These are phyloP conservation scores for Kazachstania kunashirensis DNA, from an alignment of 805 yeast species.

Conservation along the genomic window DNA sequence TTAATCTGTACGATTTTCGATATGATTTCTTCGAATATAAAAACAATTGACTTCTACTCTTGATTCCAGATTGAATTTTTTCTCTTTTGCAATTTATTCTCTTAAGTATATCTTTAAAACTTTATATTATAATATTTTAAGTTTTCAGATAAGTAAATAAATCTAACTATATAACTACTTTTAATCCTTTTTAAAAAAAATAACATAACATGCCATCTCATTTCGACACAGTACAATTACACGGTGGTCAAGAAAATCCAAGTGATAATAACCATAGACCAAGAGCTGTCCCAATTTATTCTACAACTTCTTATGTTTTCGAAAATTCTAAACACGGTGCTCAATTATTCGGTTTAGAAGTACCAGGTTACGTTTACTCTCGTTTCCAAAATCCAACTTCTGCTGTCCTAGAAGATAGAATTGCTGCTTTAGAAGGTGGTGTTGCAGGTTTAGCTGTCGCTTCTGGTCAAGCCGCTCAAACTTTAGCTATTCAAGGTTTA, in stretches of 20 bases:
- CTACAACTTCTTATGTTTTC: slow-evolving; percentile 83
- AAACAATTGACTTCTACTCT: too few relatives aligned
- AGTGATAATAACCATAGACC: slow-evolving; percentile 51
- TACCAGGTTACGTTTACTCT: slow-evolving; percentile 79
- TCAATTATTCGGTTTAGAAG: slow-evolving; percentile 73
- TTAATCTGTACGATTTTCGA: too few relatives aligned
- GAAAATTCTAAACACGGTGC: slow-evolving; percentile 88
- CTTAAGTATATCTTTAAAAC: too few relatives aligned
- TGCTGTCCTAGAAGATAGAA: slow-evolving; percentile 82
- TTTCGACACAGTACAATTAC: slow-evolving; percentile 86
- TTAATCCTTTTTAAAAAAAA: too few relatives aligned
- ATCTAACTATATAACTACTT: too few relatives aligned
- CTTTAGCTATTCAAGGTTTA: slow-evolving; percentile 69
- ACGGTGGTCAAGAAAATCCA: slow-evolving; percentile 82
- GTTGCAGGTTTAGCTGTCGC: slow-evolving; percentile 80
- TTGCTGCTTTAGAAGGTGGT: slow-evolving; percentile 90
- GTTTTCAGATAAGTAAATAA: too few relatives aligned
- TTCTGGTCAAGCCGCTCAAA: slow-evolving; percentile 97
- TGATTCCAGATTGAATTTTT: too few relatives aligned
- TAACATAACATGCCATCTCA: slow-evolving; percentile 41
- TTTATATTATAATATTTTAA: too few relatives aligned
- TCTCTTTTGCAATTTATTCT: too few relatives aligned
- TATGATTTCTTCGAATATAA: too few relatives aligned
- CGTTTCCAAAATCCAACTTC: slow-evolving; percentile 89
- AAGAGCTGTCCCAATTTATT: slow-evolving; percentile 89